Base-by-base conservation (phyloP, 73 alveolate species). In the Effrenium voratum region DNA sequence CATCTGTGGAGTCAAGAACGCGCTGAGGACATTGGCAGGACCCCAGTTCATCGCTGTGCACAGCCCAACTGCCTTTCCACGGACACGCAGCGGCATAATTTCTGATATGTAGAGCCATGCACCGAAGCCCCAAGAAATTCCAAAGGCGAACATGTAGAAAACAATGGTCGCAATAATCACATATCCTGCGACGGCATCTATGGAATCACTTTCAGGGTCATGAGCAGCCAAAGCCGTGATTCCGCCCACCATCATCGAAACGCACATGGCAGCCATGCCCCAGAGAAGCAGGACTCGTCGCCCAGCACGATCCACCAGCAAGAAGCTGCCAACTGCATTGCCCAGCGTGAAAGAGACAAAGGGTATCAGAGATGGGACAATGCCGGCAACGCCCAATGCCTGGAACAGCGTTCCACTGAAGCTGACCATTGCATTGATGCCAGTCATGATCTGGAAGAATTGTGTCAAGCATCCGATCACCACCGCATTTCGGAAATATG, bases 71-170 rank as follows among this genome's bases (percentile, higher is more conserved):
- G 94, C 94, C 70, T 86, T 85, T 38, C 94, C 94, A 12, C 94
- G 94, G 63, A 86, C 94, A 82, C 94, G 94, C 63, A 86, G 45
- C 36, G 94, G 94, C 94, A 86, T 86, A 82, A 86, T 86, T 63
- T 86, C 94, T 60, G 94, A 86, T 80, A 86, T 86, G 94, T 86
- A 86, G 45, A 86, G 94, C 94, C 94, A 86, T 24, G 94, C 94
- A 0, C 94, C 94, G 36, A 86, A 86, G 82, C 94, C 94, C 94
- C 94, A 86, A 38, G 94, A 86, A 46, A 86, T 86, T 6, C 94
- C 94, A 19, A 86, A 86, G 82, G 94, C 55, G 82, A 86, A 86
- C 92, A 82, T 82, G 75, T 82, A 82, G 47, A 49, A 49, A 47
- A 82, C 92, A 36, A 82, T 82, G 75, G 49, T 82, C 24, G 92